Evolutionary conservation across 352 stramenopile genomes (phyloP), one percentile per base, ranked within the genome.

Genomic region (Hyaloperonospora arabidopsidis): DNA sequence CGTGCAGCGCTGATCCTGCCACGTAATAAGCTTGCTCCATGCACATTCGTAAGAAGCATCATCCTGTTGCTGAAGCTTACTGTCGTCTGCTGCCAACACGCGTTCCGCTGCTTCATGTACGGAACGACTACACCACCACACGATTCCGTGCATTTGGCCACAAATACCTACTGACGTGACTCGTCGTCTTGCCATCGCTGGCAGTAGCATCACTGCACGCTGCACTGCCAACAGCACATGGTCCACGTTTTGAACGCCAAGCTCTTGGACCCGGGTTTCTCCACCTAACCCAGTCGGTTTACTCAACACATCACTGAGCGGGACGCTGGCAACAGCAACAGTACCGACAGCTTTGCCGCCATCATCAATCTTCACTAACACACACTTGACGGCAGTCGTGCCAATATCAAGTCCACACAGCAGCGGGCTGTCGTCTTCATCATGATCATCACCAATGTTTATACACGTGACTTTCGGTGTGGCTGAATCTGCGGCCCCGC

Each of bases 81-180:
- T 55, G 32, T 19, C 28, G 47, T 22, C 49, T 12, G 34, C 50
- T 25, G 47, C 38, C 13, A 80, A 55, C 15, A 85, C 69, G 22
- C 49, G 52, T 44, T 65, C 54, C 7, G 66, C 55, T 17, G 56
- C 49, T 0, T 59, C 56, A 11, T 60, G 29, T 19, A 86, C 74
- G 0, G 65, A 61, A 1, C 61, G 70, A 21, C 73, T 74, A 25
- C 66, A 72, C 83, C 83, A 93, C 83, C 83, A 93, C 39, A 90
- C 61, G 44, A 93, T 90, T 5, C 83, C 83, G 45, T 93, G 83
- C 83, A 93, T 93, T 80, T 93, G 82, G 36, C 82, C 82, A 32
- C 83, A 93, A 53, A 93, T 79, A 4, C 76, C 77, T 29, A 93
- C 54, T 0, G 69, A 77, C 19, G 49, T 48, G 18, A 85, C 38